Evolutionary conservation across 106 monocot genomes (phyloP).

Genomic region (Posidonia australis): DNA sequence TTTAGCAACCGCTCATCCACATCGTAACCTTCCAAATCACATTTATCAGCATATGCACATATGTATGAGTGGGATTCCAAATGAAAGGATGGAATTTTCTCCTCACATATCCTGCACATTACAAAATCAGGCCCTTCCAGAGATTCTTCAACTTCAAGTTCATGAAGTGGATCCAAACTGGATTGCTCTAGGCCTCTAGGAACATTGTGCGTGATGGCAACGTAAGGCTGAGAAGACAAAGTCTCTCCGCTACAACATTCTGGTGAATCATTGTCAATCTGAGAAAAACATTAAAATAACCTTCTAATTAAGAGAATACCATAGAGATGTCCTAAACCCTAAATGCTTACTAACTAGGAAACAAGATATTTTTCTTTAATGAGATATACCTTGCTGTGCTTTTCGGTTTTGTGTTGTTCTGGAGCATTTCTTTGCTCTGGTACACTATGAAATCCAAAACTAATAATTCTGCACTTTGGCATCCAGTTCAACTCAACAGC

Average conservation of each 20-base stretch:
- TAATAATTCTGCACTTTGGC: constrained; percentile 9
- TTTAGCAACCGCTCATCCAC: constrained; percentile 40
- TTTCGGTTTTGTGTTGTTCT: constrained; percentile 8
- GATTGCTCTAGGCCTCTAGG: constrained; percentile 4
- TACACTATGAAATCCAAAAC: background rate
- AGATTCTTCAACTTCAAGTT: constrained; percentile 21
- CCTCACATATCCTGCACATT: constrained; percentile 64
- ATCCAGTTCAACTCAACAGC: constrained; percentile 37
- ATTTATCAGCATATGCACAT: constrained; percentile 72
- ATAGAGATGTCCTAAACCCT: background rate
- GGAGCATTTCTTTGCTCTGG: background rate
- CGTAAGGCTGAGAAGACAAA: background rate
- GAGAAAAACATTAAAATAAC: constrained; percentile 10
- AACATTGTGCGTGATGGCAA: constrained; percentile 7
- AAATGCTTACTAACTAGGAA: background rate
- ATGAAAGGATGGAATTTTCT: constrained; percentile 38
- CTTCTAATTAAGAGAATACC: background rate
- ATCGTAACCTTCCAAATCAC: constrained; percentile 44
- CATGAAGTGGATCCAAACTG: constrained; percentile 16
- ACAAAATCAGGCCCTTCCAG: constrained; percentile 29
- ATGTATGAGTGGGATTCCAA: constrained; percentile 55
- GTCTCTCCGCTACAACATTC: background rate
- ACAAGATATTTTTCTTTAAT: background rate
- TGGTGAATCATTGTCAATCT: constrained; percentile 18
- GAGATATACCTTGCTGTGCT: constrained; percentile 27